These are phyloP conservation scores for Aspergillus taichungensis DNA, from an alignment of 495 filamentous ascomycete species.

Conservation along the genomic window DNA sequence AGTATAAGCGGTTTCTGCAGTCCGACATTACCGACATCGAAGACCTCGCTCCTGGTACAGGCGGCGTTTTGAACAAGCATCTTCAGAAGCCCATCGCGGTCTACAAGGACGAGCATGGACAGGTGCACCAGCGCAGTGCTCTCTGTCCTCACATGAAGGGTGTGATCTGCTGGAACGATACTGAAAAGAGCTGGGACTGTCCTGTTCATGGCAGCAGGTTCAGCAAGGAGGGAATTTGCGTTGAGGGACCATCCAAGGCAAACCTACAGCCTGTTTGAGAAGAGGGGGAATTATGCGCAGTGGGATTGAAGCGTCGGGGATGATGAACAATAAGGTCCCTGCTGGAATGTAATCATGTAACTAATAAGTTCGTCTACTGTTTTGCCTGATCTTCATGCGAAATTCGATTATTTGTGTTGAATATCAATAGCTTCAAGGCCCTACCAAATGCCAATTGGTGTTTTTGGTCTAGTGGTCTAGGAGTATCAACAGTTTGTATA, in stretches of 20 bases:
- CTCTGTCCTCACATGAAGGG: slow-evolving; percentile 50
- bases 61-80: slow-evolving; percentile 41
- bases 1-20: slow-evolving; percentile 48
- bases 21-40: slow-evolving; percentile 50
- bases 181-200: slow-evolving; percentile 47
- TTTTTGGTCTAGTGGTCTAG: too few relatives aligned
- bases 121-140: slow-evolving; percentile 40
- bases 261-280: slow-evolving; percentile 15
- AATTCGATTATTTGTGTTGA: too few relatives aligned
- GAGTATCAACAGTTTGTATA: too few relatives aligned
- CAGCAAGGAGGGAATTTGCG: slow-evolving; percentile 40
- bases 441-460: too few relatives aligned
- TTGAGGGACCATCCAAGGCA: slow-evolving; percentile 42
- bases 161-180: slow-evolving; percentile 46
- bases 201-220: slow-evolving; percentile 48
- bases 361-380: too few relatives aligned
- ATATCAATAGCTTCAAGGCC: too few relatives aligned
- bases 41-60: slow-evolving; percentile 36
- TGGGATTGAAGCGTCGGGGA: too few relatives aligned
- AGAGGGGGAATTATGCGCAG: too few relatives aligned
- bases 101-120: slow-evolving; percentile 48
- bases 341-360: too few relatives aligned
- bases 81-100: slow-evolving; percentile 39
- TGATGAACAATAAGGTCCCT: too few relatives aligned
- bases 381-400: too few relatives aligned